These are phyloP conservation scores for Protomyces gravidus DNA, from an alignment of 1,139 yeast species.

Conservation along the genomic window DNA sequence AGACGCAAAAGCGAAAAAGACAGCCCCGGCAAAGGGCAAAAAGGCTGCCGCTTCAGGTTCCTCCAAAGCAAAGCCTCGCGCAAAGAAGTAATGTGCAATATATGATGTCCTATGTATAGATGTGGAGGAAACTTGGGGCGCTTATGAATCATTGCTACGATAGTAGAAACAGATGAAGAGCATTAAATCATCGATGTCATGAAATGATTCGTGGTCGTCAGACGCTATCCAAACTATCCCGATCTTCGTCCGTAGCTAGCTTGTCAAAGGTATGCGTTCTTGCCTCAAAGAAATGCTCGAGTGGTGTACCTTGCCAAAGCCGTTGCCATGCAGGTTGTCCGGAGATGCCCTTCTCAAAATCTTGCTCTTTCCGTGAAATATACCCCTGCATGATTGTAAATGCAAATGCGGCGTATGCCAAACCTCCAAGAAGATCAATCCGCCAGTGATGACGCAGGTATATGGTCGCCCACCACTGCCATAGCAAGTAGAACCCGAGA, in stretches of 20 bases:
- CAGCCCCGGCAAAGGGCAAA: conserved; percentile 44
- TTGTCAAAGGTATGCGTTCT: background rate
- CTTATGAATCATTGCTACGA: too few relatives aligned
- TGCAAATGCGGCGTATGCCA: conserved; percentile 49
- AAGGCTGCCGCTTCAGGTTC: conserved; percentile 45
- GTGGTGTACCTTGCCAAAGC: conserved; percentile 19
- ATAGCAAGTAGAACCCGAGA: conserved; percentile 42
- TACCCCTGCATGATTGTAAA: conserved; percentile 36
- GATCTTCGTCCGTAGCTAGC: background rate
- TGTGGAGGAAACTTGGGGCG: too few relatives aligned
- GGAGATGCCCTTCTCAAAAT: conserved; percentile 10
- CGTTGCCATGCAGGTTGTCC: conserved; percentile 21
- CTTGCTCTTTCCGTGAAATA: conserved; percentile 12
- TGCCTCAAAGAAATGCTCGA: conserved; percentile 16
- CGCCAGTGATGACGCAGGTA: conserved; percentile 70
- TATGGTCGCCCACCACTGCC: conserved; percentile 75
- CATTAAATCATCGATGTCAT: background rate
- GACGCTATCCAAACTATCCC: background rate
- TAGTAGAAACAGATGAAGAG: background rate
- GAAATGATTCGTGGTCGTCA: background rate
- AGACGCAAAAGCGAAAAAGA: conserved; percentile 45
- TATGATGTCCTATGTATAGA: too few relatives aligned
- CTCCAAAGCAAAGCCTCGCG: conserved; percentile 19
- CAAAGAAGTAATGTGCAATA: conserved; percentile 12
- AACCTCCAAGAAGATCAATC: conserved; percentile 55